Evolutionary conservation across 129 eudicot species (phyloP), one percentile per base, ranked within the genome.

Genomic region (Flaveria ramosissima): DNA sequence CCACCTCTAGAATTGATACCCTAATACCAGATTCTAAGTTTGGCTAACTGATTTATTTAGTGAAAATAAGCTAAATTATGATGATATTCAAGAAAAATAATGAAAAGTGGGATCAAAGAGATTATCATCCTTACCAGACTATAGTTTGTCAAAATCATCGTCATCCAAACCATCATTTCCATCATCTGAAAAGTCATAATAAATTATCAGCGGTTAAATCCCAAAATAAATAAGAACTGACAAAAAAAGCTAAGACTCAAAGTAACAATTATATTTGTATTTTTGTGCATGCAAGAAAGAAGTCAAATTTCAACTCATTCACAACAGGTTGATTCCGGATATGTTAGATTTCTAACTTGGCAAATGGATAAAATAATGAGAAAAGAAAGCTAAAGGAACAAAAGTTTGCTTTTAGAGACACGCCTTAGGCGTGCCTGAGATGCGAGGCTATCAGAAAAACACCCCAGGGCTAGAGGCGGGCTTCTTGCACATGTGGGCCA

Each of bases 71-170:
- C 75, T 67, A 67, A 32, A 6, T 23, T 56, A 80, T 24, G 43
- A 13, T 62, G 43, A 59, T 26, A 46, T 15, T 32, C 68, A 63
- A 55, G 17, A 15, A 47, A 48, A 52, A 72, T 14, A 10, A 13
- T 78, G 26, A 71, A 77, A 68, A 74, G 68, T 6, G 26, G 56
- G 78, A 70, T 17, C 51, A 36, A 39, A 36, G 21, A 56, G 36
- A 77, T 2, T 13, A 9, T 51, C 53, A 42, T 27, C 51, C 98
- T 83, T 82, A 91, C 97, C 88, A 15, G 79, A 74, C 83, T 85
- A 86, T 74, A 91, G 83, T 78, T 91, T 91, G 89, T 91, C 97
- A 83, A 94, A 91, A 86, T 94, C 98, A 83, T 94, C 98, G 67
- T 91, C 97, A 78, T 80, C 84, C 70, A 86, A 86, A 68, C 87